phyloP scores from a whole-genome alignment of 306 rosid genomes.

The Lupinus albus region DNA sequence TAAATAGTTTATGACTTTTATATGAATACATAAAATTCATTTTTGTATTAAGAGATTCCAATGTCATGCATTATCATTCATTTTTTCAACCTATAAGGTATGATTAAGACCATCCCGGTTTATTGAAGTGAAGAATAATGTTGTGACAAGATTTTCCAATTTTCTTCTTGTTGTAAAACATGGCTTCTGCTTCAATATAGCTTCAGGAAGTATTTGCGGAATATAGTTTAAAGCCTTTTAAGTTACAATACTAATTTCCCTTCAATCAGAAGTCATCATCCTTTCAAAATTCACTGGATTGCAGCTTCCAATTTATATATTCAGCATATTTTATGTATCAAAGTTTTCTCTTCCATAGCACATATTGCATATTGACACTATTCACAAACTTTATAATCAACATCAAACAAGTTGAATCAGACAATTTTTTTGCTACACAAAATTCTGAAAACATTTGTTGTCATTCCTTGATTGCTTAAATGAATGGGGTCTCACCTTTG shows the following conservation, averaged over 20 bases:
- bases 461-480: conserved; percentile 1
- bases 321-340: background rate
- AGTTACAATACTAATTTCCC: background rate
- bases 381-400: background rate
- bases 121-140: background rate
- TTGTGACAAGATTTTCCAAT: background rate
- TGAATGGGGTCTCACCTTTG: background rate
- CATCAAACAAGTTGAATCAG: conserved; percentile 23
- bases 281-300: background rate
- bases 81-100: background rate
- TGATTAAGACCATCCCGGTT: conserved; percentile 8
- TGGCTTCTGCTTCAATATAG: background rate
- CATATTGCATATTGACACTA: background rate
- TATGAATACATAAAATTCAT: conserved; percentile 2
- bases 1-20: background rate
- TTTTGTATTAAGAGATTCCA: conserved; percentile 21
- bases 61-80: background rate
- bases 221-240: conserved; percentile 17
- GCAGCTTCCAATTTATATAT: background rate
- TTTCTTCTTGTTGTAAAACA: background rate
- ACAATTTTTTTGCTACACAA: background rate
- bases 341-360: background rate
- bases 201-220: conserved; percentile 5
- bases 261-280: conserved; percentile 1
- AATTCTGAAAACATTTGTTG: conserved; percentile 5